Conservation (phyloP, 768 basidiomycete genomes). For the Pisolithus sp. region DNA sequence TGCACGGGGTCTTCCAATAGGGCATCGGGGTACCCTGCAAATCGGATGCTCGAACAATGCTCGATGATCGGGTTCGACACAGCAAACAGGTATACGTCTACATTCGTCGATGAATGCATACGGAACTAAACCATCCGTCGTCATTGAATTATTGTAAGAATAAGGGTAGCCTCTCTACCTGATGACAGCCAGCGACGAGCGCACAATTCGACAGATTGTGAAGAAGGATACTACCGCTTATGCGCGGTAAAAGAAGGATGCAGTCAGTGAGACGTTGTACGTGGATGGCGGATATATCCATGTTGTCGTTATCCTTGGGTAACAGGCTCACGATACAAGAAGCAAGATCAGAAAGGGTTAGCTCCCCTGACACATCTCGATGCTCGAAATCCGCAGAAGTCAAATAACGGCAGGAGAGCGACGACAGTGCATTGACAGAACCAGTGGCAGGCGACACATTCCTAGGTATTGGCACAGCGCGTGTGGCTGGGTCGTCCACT, state of each 20-base stretch:
- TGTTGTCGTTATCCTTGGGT: conserved; percentile 11
- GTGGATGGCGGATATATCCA: conserved; percentile 14
- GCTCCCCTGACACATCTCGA: conserved; percentile 35
- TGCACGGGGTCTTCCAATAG: background rate
- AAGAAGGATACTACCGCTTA: conserved; percentile 69
- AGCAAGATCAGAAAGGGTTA: conserved; percentile 62
- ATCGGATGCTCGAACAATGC: conserved; percentile 55
- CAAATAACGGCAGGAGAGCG: conserved; percentile 41
- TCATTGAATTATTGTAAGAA: background rate
- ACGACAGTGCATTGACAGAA: conserved; percentile 37
- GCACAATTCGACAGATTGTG: conserved; percentile 57
- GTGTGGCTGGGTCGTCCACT: conserved; percentile 3
- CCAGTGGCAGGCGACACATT: conserved; percentile 10
- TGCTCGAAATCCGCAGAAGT: conserved; percentile 29
- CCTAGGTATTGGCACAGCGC: conserved; percentile 1
- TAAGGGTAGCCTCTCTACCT: conserved; percentile 40
- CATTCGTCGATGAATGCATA: conserved; percentile 67
- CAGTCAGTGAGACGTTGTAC: conserved; percentile 53
- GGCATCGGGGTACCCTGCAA: conserved; percentile 52
- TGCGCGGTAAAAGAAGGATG: conserved; percentile 56
- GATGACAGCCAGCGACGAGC: conserved; percentile 72
- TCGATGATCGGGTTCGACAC: conserved; percentile 79
- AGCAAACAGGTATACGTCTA: conserved; percentile 62
- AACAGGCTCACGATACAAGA: conserved; percentile 69
- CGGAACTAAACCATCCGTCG: conserved; percentile 53